A percentile compares a stretch with the other conserved stretches of the same genome.
These are phyloP conservation scores for Pelargonium hybrid DNA, from an alignment of 441 rosid species.

Conservation along the genomic window DNA sequence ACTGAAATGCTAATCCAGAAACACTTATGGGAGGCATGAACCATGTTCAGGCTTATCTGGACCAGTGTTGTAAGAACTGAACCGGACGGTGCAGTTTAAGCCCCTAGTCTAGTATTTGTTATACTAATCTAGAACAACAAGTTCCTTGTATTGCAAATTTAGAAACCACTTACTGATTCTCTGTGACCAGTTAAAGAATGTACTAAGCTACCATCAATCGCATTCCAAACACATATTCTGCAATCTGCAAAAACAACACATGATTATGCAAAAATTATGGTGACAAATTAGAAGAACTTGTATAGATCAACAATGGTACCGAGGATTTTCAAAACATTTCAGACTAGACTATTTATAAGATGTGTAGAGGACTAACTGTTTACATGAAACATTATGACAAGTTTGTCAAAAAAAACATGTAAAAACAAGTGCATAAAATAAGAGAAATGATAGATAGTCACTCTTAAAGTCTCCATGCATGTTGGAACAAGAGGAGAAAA, in stretches of 20 bases:
- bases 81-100: background rate
- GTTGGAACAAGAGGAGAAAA: background rate
- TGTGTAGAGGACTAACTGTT: background rate
- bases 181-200: slow-evolving; percentile 97
- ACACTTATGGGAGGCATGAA: background rate
- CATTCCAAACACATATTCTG: slow-evolving; percentile 99
- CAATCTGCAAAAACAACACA: slow-evolving; percentile 55
- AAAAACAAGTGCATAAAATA: background rate
- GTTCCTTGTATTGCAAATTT: background rate
- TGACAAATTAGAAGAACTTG: slow-evolving; percentile 16
- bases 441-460: background rate
- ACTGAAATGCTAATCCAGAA: no score
- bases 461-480: background rate
- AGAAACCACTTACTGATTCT: slow-evolving; percentile 60
- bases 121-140: background rate
- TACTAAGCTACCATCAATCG: slow-evolving; percentile 89
- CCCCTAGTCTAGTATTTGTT: background rate
- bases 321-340: background rate
- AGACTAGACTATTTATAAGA: background rate
- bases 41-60: background rate
- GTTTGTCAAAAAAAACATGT: background rate
- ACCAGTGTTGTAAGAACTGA: background rate
- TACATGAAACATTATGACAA: background rate
- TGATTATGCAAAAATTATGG: slow-evolving; percentile 10
- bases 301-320: background rate